Base-by-base conservation (phyloP, 805 yeast genomes). In the Allodekkera sacchari region DNA sequence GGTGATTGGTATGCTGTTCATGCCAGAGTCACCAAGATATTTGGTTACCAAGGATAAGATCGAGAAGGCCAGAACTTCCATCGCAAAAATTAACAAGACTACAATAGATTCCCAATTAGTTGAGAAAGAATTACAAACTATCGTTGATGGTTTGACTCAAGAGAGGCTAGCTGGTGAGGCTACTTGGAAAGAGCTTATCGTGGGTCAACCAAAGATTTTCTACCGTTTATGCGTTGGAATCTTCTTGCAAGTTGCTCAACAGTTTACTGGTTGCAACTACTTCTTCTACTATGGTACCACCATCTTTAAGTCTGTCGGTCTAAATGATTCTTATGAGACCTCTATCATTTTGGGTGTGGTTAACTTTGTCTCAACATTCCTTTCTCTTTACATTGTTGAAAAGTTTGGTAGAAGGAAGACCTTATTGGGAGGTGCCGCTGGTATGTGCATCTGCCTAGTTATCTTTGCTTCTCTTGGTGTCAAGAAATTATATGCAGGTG, bases 21-120 rank as follows among this genome's bases (percentile, higher is more conserved):
- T 76, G 68, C 84, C 85, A 22, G 87, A 78, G 58, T 74, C 83
- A 21, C 81, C 85, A 39, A 61, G 82, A 48, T 78, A 52, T 59
- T 65, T 78, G 56, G 63, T 73, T 38, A 74, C 68, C 52, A 59
- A 58, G 39, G 61, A 57, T 26, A 63, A 57, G 34, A 40, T 63
- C 22, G 77, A 71, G 21, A 73, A 71, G 35, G 84, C 84, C 25
- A 67, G 55, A 45, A 37, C 38, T 3, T 66, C 80, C 9, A 53
- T 78, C 41, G 77, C 79, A 18, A 67, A 50, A 44, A 68, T 78
- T 29, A 78, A 78, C 64, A 75, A 70, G 51, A 63, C 68, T 24
- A 43, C 65, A 5, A 43, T 57, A 10, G 80, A 77, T 31, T 71
- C 72, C 43, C 69, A 71, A 31, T 66, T 70, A 27, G 71, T 75